Evolutionary conservation across 257 asterid species (phyloP), one percentile per base, ranked within the genome.

Genomic region (Voacanga thouarsii): DNA sequence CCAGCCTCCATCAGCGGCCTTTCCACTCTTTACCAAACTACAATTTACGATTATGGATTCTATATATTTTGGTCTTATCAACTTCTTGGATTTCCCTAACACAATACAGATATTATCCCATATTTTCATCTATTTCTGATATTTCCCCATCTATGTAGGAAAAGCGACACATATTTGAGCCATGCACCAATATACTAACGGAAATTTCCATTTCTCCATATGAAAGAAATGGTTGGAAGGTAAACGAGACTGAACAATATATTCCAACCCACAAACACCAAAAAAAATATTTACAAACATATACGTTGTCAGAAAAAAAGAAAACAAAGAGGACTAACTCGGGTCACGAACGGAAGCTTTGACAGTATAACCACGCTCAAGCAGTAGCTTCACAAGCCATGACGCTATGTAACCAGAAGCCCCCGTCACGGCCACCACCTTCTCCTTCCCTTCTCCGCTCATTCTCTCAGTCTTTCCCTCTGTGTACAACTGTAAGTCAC

Each of bases 361-460:
- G 53, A 90, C 92, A 0, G 88, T 86, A 79, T 91, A 91, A 37
- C 94, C 92, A 61, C 87, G 87, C 0, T 83, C 51, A n/a, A 91
- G 92, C 66, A 89, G 30, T 60, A 86, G 70, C 85, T 88, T 86
- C 45, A 91, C 96, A 41, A 91, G 85, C 94, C 94, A 91, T 56
- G 94, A 89, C 1, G 92, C 93, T 28, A 87, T 82, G 83, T 75
- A 89, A 0, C 95, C 95, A 0, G 92, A 88, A 3, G 91, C 95
- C 24, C 96, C 96, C 1, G 94, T 91, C 43, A 91, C 96, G 66
- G 92, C 87, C 57, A 91, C 96, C 7, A 84, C 80, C 82, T 83
- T 82, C 21, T 67, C 80, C 82, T 81, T 80, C 30, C 74, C 88
- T 51, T 60, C 44, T 71, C 74, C 80, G 33, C 71, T 78, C 78